Evolutionary conservation across 1,284 basidiomycete genomes (phyloP), one percentile per base, ranked within the genome.

Genomic region (Cutaneotrichosporon spelunceum): DNA sequence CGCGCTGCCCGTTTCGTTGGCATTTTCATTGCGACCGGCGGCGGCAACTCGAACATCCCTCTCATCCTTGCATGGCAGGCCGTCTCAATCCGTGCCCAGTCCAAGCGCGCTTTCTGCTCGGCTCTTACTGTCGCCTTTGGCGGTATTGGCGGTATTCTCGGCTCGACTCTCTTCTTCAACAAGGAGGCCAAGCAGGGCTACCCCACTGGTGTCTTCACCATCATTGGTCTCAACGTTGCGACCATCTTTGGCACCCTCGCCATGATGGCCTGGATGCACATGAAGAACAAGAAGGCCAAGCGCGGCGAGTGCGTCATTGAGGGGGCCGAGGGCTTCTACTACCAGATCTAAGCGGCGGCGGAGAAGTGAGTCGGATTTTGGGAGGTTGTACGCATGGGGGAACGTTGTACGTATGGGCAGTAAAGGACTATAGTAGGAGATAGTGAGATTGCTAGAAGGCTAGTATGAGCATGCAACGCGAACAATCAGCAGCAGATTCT

Each of bases 61-160:
- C 70, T 72, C 33, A 68, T 72, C 53, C 63, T 75, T 30, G 65
- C 72, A 10, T 78, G 74, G 68, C 70, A 72, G 59, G 72, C 75
- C 60, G 77, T 76, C 69, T 80, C 80, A 70, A 76, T 81, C 39
- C 75, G 75, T 19, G 70, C 72, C 24, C 76, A 81, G 66, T 73
- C 74, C 33, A 80, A 81, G 60, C 64, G 69, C 29, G 66, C 70
- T n/a, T 75, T 76, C 64, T 68, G 70, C 24, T 72, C 72, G 29
- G 79, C 79, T 19, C 61, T 80, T 39, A 73, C 77, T 53, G 74
- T 80, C 56, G 75, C 71, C 44, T 75, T 79, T 49, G 80, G 78
- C 42, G 79, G 79, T 61, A 64, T 81, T 33, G 81, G 81, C 21
- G 81, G 81, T 60, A 80, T 82, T 66, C 66, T 80, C 59, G 77